phyloP scores from a whole-genome alignment of 441 rosid species.

The Euphorbia celastroides region DNA sequence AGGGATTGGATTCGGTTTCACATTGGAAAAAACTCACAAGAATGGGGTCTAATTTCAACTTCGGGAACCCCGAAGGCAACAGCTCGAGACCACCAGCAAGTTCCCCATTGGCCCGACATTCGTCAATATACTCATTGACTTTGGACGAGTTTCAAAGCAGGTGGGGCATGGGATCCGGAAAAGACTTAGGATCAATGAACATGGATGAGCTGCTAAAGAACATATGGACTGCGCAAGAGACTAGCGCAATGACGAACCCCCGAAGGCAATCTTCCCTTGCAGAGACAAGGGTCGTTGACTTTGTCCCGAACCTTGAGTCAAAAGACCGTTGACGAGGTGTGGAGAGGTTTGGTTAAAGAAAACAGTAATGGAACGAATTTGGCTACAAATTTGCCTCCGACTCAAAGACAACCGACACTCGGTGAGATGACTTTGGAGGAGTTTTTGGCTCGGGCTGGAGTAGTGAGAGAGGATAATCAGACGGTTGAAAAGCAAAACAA shows the following conservation, averaged over 20 bases:
- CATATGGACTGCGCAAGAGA: conserved; percentile 85
- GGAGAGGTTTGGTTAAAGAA: conserved; percentile 65
- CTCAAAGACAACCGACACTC: conserved; percentile 67
- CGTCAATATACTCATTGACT: conserved; percentile 75
- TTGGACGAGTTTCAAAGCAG: conserved; percentile 83
- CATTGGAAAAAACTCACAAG: background rate
- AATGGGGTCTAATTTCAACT: conserved; percentile 48
- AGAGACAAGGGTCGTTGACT: conserved; percentile 78
- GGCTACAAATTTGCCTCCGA: conserved; percentile 36
- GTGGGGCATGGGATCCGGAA: conserved; percentile 51
- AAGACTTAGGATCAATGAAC: too few relatives aligned
- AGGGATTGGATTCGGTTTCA: background rate
- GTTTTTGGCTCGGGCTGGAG: conserved; percentile 88
- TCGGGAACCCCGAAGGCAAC: conserved; percentile 31
- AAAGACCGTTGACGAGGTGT: conserved; percentile 89
- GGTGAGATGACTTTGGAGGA: conserved; percentile 94
- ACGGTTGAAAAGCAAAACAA: conserved; percentile 26
- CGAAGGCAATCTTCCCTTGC: conserved; percentile 34
- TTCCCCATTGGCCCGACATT: conserved; percentile 43
- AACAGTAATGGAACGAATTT: conserved; percentile 21
- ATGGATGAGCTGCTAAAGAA: conserved; percentile 76
- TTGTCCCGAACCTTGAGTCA: conserved; percentile 81
- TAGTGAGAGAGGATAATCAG: conserved; percentile 67
- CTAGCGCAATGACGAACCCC: conserved; percentile 35
- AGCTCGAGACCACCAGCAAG: conserved; percentile 24